A percentile compares a stretch with the other conserved stretches of the same genome.
Conservation (phyloP, 768 basidiomycete genomes). For the Russula earlei region DNA sequence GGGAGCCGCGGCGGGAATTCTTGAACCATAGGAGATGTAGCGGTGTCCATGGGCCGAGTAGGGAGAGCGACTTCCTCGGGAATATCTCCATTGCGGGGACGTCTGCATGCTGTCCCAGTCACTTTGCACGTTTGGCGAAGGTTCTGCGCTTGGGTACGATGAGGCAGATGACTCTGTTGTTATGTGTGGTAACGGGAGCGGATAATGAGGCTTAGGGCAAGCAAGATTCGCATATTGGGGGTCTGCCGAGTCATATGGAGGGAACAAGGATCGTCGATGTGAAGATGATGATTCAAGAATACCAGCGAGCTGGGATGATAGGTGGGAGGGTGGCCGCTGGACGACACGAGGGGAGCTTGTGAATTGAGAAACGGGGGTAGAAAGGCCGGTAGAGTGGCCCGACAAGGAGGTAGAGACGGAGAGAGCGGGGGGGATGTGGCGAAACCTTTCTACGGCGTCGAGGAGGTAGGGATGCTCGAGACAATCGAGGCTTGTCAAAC, state of each 20-base stretch:
- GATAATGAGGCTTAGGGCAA: conserved; percentile 11
- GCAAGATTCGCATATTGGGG: conserved; percentile 12
- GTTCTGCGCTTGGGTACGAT: conserved; percentile 17
- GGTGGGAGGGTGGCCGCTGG: conserved; percentile 9
- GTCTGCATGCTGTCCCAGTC: conserved; percentile 55
- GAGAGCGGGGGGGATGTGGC: conserved; percentile 11
- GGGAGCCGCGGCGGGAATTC: conserved; percentile 41
- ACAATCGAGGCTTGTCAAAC: conserved; percentile 81
- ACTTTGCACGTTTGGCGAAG: conserved; percentile 20
- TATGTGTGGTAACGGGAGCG: conserved; percentile 17
- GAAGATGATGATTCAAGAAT: conserved; percentile 13
- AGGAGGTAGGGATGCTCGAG: conserved; percentile 82
- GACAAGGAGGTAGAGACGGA: conserved; percentile 28
- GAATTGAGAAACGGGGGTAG: conserved; percentile 16
- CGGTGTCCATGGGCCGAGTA: conserved; percentile 41
- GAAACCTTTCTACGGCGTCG: conserved; percentile 49
- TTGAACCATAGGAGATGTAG: conserved; percentile 42
- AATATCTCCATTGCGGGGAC: conserved; percentile 40
- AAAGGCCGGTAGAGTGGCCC: conserved; percentile 25
- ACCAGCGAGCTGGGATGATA: conserved; percentile 6
- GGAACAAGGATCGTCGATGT: conserved; percentile 19
- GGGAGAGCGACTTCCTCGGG: conserved; percentile 33
- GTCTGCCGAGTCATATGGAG: conserved; percentile 6
- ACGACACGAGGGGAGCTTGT: conserved; percentile 17
- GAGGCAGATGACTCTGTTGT: conserved; percentile 16